Base-by-base conservation (phyloP, 306 rosid genomes). In the Trifolium fragiferum region DNA sequence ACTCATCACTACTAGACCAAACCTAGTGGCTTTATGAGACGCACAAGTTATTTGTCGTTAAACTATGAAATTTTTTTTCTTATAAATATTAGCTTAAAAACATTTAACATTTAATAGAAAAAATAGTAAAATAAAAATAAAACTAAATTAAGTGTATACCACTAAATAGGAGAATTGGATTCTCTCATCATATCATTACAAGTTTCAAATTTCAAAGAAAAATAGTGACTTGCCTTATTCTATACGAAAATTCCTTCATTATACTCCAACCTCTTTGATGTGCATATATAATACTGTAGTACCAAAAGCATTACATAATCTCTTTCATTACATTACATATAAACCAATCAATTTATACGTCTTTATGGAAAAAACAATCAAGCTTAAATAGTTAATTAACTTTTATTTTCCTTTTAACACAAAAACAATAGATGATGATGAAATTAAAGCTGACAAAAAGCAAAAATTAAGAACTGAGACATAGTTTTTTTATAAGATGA, bases 161-260 rank as follows among this genome's bases (percentile, higher is more conserved):
- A 30, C 33, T 30, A 80, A 69, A 74, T 71, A 84, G 76, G n/a
- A 65, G 88, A 84, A 84, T 84, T 65, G 69, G 88, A 84, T 84
- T 23, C 88, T 82, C 87, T 74, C 44, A 69, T 47, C 51, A 41
- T 81, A 41, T 77, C 59, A 64, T 57, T 50, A 21, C 37, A 72
- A 81, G 77, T 68, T 77, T 60, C 33, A 57, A 57, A 57, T 53
- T 74, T 74, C 59, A 82, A 73, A 60, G 64, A 55, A 68, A 82
- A 78, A 73, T 68, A 76, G 53, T 44, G 64, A 51, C 23, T 27
- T 68, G 10, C 16, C 21, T 37, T 73, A 68, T 81, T 84, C 81
- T 72, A 63, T 38, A 23, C 13, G 20, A 64, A 76, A 80, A 84
- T 57, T 71, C 75, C 78, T 38, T 50, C 78, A 73, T 80, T 51